Conservation (phyloP, 73 alveolate genomes). For the Tetrahymena elliotti region DNA sequence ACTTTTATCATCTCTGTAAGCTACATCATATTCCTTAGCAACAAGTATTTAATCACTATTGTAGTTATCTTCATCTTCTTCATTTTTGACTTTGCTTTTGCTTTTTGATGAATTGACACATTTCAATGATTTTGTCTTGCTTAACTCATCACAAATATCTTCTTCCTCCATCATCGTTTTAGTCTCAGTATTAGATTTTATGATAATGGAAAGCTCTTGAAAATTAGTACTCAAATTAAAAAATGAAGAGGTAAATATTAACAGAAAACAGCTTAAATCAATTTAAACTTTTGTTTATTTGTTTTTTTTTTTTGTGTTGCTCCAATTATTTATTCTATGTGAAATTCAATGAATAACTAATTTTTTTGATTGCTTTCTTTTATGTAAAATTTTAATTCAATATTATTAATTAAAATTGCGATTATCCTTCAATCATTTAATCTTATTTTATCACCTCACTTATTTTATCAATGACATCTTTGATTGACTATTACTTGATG, state of each 20-base stretch:
- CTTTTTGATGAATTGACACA: not conserved
- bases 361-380: not conserved
- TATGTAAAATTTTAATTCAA: no score
- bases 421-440: not conserved
- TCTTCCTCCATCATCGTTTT: not conserved
- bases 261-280: not conserved
- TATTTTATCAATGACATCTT: not conserved
- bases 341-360: not conserved
- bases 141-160: not conserved
- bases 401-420: not conserved
- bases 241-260: not conserved
- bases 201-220: not conserved
- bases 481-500: no score
- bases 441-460: not conserved
- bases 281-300: not conserved
- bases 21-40: not conserved
- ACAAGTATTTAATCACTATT: not conserved
- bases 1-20: not conserved
- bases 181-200: not conserved
- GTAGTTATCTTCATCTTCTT: not conserved
- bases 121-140: not conserved
- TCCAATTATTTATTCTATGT: not conserved
- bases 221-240: not conserved
- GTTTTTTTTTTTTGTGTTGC: no score
- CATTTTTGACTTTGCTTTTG: not conserved